Percentiles rank a stretch among this genome's conserved stretches.
Evolutionary conservation across 805 yeast species (phyloP).

Genomic region (Brettanomyces sp.): DNA sequence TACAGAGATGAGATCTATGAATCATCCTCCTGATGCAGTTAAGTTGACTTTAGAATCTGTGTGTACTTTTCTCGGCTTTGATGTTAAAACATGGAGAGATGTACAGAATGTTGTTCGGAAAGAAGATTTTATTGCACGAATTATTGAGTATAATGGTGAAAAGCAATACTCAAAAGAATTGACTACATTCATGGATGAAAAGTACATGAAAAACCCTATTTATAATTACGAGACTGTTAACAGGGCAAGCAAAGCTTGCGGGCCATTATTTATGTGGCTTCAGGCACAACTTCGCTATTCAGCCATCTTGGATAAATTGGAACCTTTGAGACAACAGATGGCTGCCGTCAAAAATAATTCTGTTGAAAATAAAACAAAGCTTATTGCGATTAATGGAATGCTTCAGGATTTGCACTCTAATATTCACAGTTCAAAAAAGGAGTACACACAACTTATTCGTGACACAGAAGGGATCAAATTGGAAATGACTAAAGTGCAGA

Average conservation of each 20-base stretch:
- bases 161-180: slow-evolving; percentile 43
- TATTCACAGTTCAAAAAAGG: slow-evolving; percentile 57
- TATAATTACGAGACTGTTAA: slow-evolving; percentile 67
- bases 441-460: slow-evolving; percentile 66
- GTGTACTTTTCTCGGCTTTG: slow-evolving; percentile 69
- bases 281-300: slow-evolving; percentile 80
- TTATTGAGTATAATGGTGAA: slow-evolving; percentile 65
- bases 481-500: slow-evolving; percentile 57
- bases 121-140: slow-evolving; percentile 80
- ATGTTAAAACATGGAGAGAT: slow-evolving; percentile 64
- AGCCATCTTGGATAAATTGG: slow-evolving; percentile 56
- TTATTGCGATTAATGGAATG: slow-evolving; percentile 75
- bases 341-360: slow-evolving; percentile 48
- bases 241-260: slow-evolving; percentile 92
- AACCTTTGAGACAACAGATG: slow-evolving; percentile 68
- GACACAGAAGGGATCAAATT: slow-evolving; percentile 67
- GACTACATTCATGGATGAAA: slow-evolving; percentile 46
- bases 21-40: slow-evolving; percentile 83
- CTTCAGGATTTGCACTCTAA: slow-evolving; percentile 60
- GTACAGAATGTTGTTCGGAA: slow-evolving; percentile 71
- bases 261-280: slow-evolving; percentile 85
- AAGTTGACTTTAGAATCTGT: slow-evolving; percentile 83
- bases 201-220: slow-evolving; percentile 52
- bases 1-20: slow-evolving; percentile 82
- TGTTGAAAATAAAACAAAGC: slow-evolving; percentile 52